Evolutionary conservation across 176 grass and related monocot genomes (phyloP), one percentile per base, ranked within the genome.

Genomic region (Puya raimondii): DNA sequence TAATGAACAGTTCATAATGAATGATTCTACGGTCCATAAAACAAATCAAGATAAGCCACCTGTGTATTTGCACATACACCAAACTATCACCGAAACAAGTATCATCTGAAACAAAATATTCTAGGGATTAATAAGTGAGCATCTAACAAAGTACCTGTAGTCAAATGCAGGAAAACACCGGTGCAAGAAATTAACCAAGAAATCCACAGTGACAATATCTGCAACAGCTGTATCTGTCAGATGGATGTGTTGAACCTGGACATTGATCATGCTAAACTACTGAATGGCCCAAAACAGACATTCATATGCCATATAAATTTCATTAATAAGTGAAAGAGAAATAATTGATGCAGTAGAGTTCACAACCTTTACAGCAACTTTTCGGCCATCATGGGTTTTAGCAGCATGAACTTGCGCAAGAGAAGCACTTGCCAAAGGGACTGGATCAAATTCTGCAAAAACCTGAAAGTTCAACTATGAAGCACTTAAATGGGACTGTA

Each of bases 341-440:
- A 64, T 63, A 58, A 10, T 12, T 59, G 64, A 18, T 3, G 53
- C 63, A 69, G 20, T 17, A 71, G 58, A 65, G 59, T 69, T 29
- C 17, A 3, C 53, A 76, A 96, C 88, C 93, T 96, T 96, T 50
- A 96, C 84, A 69, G 93, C 93, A 48, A 96, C 93, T 73, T 92
- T 92, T 49, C 77, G 74, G 4, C 93, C 93, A 81, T 90, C 89
- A 71, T 85, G 93, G 1, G 93, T 96, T 75, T 49, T 89, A 69
- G 92, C 92, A 66, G 79, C 86, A 83, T 96, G 92, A 79, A 96
- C 92, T 96, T 96, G 92, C 14, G 92, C 92, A 72, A 96, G 88
- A 53, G 92, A 96, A 79, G 92, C 92, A 72, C 92, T 96, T 78
- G 92, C 86, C 47, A 96, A 18, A n/a, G 92, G 92, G 10, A 89